Evolutionary conservation across 139 green algal species (phyloP), one percentile per base, ranked within the genome.

Genomic region (Eudorina sp.): DNA sequence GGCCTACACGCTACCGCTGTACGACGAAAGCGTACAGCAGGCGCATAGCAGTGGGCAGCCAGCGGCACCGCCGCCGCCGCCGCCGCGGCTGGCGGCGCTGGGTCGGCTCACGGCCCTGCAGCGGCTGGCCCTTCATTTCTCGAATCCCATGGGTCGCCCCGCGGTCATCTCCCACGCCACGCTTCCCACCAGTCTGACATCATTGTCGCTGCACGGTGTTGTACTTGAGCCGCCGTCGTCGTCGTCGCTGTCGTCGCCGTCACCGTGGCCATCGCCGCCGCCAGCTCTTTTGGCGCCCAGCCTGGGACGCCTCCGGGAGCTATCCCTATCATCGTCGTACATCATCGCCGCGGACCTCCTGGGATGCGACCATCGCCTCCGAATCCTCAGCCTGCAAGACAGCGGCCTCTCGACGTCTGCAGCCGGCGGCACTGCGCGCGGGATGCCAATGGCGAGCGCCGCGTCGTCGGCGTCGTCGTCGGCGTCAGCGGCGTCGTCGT

Each of bases 1-100:
- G 1, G 64, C 46, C 11, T 88, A 88, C 46, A 70, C 64, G 5
- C 82, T 88, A n/a, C 82, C 82, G 45, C 66, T 79, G 66, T 8
- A 27, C 43, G 31, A 23, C 31, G 34, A 25, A n/a, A n/a, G n/a
- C n/a, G n/a, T n/a, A n/a, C n/a, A n/a, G n/a, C n/a, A n/a, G n/a
- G n/a, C n/a, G n/a, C n/a, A n/a, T n/a, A n/a, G n/a, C n/a, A n/a
- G n/a, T n/a, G n/a, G n/a, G n/a, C n/a, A n/a, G n/a, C n/a, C n/a
- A n/a, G n/a, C n/a, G n/a, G n/a, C n/a, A n/a, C n/a, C n/a, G n/a
- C n/a, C n/a, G n/a, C 29, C 18, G 78, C 51, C 48, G 75, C 4
- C 46, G 43, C 80, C 38, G 62, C 43, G 27, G 23, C 51, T 78
- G 43, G 43, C 43, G n/a, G 31, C 43, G 36, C 81, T 87, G 64